Evolutionary conservation across 805 yeast species (phyloP).

Genomic region (Jamesozyma jinghongensis): DNA sequence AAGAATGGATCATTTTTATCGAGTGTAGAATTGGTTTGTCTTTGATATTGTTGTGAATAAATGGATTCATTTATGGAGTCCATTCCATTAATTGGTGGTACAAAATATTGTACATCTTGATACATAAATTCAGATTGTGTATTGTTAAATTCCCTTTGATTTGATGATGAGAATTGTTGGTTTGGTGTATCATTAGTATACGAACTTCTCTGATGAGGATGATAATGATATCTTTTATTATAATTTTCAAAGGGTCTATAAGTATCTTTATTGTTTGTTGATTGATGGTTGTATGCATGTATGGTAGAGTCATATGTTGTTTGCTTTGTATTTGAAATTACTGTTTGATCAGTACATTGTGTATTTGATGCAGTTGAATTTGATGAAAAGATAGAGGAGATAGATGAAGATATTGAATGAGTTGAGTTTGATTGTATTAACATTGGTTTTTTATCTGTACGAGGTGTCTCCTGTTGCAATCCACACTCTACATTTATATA

Average conservation of each 20-base stretch:
- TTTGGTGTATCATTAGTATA: too few relatives aligned
- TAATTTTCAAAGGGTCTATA: too few relatives aligned
- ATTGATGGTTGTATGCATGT: too few relatives aligned
- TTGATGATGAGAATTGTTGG: too few relatives aligned
- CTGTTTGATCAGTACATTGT: neutral
- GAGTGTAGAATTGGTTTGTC: neutral
- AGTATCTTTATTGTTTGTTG: too few relatives aligned
- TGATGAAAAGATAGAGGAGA: neutral
- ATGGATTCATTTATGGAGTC: neutral
- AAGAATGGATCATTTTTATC: conserved; percentile 3
- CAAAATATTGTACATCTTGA: neutral
- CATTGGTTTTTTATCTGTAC: neutral
- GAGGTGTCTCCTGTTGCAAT: too few relatives aligned
- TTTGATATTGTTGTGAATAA: neutral
- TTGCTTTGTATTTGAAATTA: neutral
- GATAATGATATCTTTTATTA: too few relatives aligned
- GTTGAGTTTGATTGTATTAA: neutral
- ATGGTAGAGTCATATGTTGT: too few relatives aligned
- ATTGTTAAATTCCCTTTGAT: too few relatives aligned
- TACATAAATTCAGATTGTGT: too few relatives aligned
- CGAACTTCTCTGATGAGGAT: too few relatives aligned
- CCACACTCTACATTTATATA: neutral
- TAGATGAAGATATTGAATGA: neutral
- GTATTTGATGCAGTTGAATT: neutral
- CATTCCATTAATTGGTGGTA: neutral